These are phyloP conservation scores for Exsudoporus floridanus DNA, from an alignment of 1,284 basidiomycete genomes.

Conservation along the genomic window DNA sequence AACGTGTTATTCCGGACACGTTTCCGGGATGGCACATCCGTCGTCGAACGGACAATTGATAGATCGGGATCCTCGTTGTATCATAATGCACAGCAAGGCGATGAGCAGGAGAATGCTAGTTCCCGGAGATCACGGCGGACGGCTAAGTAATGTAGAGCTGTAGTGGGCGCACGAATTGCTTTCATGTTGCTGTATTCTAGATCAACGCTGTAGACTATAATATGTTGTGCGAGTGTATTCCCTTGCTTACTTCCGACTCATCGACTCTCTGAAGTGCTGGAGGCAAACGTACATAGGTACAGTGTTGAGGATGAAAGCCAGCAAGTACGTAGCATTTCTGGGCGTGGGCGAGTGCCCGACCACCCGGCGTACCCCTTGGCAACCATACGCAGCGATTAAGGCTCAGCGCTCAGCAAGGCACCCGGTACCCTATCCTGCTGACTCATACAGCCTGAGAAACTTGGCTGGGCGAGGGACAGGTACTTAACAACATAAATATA, in stretches of 20 bases:
- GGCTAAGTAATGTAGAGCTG: conserved; percentile 2
- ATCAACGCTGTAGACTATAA: conserved; percentile 18
- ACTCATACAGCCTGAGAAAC: no score
- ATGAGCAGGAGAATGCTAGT: conserved; percentile 22
- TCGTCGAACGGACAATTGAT: conserved; percentile 79
- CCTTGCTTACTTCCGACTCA: neutral
- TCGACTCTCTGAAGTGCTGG: neutral
- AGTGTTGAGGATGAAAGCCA: no score
- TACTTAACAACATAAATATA: no score
- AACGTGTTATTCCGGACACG: conserved; percentile 94
- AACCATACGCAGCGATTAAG: no score
- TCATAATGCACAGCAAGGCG: conserved; percentile 15
- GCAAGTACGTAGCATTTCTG: no score
- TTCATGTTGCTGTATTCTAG: conserved; percentile 4
- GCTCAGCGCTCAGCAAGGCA: no score
- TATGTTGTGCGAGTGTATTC: conserved; percentile 10
- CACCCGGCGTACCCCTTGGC: no score
- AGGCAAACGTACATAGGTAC: neutral
- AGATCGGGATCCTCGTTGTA: conserved; percentile 51
- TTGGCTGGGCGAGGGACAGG: no score
- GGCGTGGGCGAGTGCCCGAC: no score
- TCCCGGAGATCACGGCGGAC: conserved; percentile 26
- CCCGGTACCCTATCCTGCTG: no score
- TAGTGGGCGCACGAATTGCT: neutral
- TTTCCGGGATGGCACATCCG: conserved; percentile 89